Base-by-base conservation (phyloP, 129 eudicot species). In the Flaveria brownii region DNA sequence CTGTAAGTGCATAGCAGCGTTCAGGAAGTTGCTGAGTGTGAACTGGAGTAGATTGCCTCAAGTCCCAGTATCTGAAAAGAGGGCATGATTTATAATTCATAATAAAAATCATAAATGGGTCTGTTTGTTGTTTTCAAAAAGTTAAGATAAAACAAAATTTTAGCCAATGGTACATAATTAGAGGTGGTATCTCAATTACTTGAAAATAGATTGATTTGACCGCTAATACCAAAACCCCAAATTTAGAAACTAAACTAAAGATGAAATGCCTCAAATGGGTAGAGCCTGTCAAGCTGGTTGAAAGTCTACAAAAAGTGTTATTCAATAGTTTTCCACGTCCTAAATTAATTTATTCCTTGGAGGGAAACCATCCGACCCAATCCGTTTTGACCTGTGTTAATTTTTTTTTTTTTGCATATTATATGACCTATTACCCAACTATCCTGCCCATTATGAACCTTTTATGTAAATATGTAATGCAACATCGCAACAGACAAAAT, bases 11-110 rank as follows among this genome's bases (percentile, higher is more conserved):
- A 86, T 90, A 92, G 82, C 98, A 92, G 78, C 96, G 94, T 8
- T 90, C 98, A 16, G 98, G 98, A 71, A 92, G 98, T 73, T 84
- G 85, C 75, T 90, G 96, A 14, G 87, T 81, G 82, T 87, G 92
- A 45, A 84, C 89, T 17, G 98, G 96, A 80, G 80, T 89, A 66
- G 85, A 59, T 86, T 92, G 98, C 77, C 98, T 88, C 76, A 91
- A 71, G 84, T 92, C 98, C 98, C 98, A 92, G 71, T 92, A 90
- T 87, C 96, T 92, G 82, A 76, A 78, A 26, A 45, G 41, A 43
- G 4, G 36, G 22, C 80, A 67, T 36, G 10, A 61, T 23, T 33
- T 68, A 42, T 55, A 69, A 33, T 50, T 30, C 6, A 23, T 1
- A 23, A 56, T 15, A 22, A 69, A 17, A 55, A 52, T 36, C 8